Evolutionary conservation across 2,329 filamentous ascomycete species (phyloP).

Genomic region (Polytolypa hystricis): DNA sequence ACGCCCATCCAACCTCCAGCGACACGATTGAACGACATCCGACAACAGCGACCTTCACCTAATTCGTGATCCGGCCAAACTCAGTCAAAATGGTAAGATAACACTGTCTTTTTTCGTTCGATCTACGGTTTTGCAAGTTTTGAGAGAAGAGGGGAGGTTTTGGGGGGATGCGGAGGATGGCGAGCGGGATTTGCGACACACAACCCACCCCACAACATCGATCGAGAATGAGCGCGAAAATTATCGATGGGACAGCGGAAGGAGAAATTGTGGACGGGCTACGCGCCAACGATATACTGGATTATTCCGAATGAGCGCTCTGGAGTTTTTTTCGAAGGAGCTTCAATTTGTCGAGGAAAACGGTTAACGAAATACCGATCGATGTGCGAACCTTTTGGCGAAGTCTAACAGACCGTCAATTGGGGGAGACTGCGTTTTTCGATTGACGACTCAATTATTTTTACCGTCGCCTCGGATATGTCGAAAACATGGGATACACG

Average conservation of each 20-base stretch:
- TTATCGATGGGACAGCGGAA: not conserved
- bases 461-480: too few species aligned
- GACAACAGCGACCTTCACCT: conserved; percentile 12
- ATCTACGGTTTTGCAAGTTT: not conserved
- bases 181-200: not conserved
- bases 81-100: conserved; percentile 39
- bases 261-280: too few species aligned
- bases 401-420: too few species aligned
- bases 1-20: conserved; percentile 27
- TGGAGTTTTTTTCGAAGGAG: too few species aligned
- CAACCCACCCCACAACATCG: not conserved
- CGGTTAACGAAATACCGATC: too few species aligned
- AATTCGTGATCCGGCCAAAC: conserved; percentile 32
- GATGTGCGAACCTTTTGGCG: too few species aligned
- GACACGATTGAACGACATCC: conserved; percentile 27
- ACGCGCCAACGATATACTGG: too few species aligned
- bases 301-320: too few species aligned
- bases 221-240: not conserved
- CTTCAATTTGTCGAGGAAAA: too few species aligned
- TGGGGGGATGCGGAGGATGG: not conserved
- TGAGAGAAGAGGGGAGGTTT: conserved; percentile 16
- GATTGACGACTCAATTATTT: too few species aligned
- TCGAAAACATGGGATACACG: too few species aligned
- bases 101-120: conserved; percentile 9
- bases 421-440: too few species aligned